phyloP scores from a whole-genome alignment of 1,139 yeast species.

The Pichia inconspicua region DNA sequence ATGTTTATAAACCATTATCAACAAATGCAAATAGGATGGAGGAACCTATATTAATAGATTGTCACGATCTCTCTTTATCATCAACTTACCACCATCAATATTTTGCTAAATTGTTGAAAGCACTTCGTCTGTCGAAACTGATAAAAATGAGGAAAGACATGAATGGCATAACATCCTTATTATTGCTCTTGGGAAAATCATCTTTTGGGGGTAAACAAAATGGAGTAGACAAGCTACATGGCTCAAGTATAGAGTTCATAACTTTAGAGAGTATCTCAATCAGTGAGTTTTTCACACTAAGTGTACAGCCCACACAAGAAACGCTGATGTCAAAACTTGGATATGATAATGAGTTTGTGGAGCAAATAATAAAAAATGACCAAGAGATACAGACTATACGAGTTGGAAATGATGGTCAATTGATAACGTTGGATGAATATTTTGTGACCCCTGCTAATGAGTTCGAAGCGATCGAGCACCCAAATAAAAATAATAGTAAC shows the following conservation, averaged over 20 bases:
- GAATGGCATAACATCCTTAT: constrained; percentile 45
- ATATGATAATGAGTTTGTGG: constrained; percentile 23
- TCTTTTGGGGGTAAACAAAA: constrained; percentile 1
- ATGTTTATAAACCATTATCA: constrained; percentile 24
- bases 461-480: constrained; percentile 5
- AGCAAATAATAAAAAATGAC: constrained; percentile 28
- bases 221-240: constrained; percentile 28
- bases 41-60: constrained; percentile 5
- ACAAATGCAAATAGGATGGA: constrained; percentile 21
- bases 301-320: not conserved
- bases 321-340: constrained; percentile 17
- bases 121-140: constrained; percentile 50
- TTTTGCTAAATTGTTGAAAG: constrained; percentile 45
- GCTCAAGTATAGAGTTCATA: constrained; percentile 56
- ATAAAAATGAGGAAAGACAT: constrained; percentile 54
- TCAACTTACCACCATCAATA: constrained; percentile 46
- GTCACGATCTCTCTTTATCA: constrained; percentile 16
- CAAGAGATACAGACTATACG: constrained; percentile 25
- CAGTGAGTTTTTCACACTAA: constrained; percentile 22
- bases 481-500: not conserved
- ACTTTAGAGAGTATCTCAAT: constrained; percentile 40
- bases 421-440: constrained; percentile 25
- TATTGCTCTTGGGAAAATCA: constrained; percentile 30
- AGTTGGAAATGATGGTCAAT: constrained; percentile 23
- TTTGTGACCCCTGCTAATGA: constrained; percentile 11